phyloP scores from a whole-genome alignment of 371 early-diverging fungal genomes.

The Dinochytrium kinnereticum region DNA sequence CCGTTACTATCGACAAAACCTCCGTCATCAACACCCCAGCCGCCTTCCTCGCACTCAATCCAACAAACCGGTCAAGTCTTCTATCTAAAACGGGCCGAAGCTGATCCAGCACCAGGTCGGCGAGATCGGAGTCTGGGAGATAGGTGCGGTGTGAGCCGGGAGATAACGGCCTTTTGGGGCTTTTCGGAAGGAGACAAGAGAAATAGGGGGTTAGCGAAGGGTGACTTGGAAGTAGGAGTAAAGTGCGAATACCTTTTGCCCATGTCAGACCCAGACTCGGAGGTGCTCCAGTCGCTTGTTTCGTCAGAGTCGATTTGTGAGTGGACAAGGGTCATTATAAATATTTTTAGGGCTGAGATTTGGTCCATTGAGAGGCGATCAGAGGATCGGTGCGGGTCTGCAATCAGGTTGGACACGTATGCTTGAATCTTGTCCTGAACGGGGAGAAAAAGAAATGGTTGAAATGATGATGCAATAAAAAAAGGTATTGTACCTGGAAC shows the following conservation, averaged over 20 bases:
- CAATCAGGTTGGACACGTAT: neutral
- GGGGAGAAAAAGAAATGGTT: neutral
- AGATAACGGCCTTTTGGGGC: too few species aligned
- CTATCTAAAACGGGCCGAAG: neutral
- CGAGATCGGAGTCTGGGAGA: too few species aligned
- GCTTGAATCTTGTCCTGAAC: neutral
- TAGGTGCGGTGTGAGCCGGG: too few species aligned
- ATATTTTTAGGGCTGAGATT: neutral
- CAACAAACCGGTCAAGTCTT: conserved; percentile 16
- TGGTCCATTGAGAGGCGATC: neutral
- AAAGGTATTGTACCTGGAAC: neutral
- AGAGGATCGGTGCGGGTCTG: neutral
- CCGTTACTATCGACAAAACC: neutral
- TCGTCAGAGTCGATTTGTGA: too few species aligned
- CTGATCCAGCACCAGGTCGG: conserved; percentile 3
- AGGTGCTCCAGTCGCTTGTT: too few species aligned
- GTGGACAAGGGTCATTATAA: too few species aligned
- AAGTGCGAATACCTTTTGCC: too few species aligned
- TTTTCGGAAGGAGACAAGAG: too few species aligned
- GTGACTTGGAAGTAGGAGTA: too few species aligned
- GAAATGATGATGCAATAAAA: conserved; percentile 3
- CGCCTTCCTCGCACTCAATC: neutral
- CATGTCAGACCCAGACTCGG: too few species aligned
- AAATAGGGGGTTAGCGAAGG: too few species aligned
- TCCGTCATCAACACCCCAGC: neutral